Base-by-base conservation (phyloP, 2,329 filamentous ascomycete genomes). In the Aciculosporium take region DNA sequence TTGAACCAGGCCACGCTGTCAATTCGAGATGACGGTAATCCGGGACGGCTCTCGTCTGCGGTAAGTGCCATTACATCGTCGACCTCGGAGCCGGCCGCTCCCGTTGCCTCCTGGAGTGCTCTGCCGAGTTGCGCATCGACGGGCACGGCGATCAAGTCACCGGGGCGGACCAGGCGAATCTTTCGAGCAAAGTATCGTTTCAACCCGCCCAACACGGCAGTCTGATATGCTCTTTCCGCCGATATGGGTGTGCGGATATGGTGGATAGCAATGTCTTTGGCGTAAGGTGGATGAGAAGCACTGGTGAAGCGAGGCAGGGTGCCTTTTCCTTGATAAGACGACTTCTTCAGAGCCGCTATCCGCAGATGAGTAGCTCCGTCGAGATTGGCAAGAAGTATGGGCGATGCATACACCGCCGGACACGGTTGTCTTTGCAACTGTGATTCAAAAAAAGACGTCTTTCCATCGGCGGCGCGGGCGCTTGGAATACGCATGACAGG, bases 181-280 rank as follows among this genome's bases (percentile, higher is more conserved):
- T 83, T 85, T 42, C 76, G 76, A 49, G 93, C 83, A 57, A 98
- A 95, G 56, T 95, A 81, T 30, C 78, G 77, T 57, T 95, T 95
- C 32, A 98, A 62, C 0, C 85, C 87, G 15, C 84, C 80, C 50
- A 96, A 80, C 4, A 96, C 72, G 4, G 84, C 84, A 6, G 85
- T 84, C 55, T 96, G 88, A 8, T 94, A 73, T 2, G 82, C 74
- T 35, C 85, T 74, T 53, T 96, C 89, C 3, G 84, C 88, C 1
- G 88, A 89, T 7, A 91, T 68, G 0, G 91, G 91, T 0, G 88
- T 94, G 9, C 87, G 81, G 32, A 98, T 77, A 51, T 94, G 91
- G 36, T 89, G 73, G 31, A 98, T 68, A 0, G 84, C 93, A 40
- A 96, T 84, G 54, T 95, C 88, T 49, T 69, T 71, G 37, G 68